Conservation (phyloP, 495 filamentous ascomycete genomes). For the Chaetomium tenue region DNA sequence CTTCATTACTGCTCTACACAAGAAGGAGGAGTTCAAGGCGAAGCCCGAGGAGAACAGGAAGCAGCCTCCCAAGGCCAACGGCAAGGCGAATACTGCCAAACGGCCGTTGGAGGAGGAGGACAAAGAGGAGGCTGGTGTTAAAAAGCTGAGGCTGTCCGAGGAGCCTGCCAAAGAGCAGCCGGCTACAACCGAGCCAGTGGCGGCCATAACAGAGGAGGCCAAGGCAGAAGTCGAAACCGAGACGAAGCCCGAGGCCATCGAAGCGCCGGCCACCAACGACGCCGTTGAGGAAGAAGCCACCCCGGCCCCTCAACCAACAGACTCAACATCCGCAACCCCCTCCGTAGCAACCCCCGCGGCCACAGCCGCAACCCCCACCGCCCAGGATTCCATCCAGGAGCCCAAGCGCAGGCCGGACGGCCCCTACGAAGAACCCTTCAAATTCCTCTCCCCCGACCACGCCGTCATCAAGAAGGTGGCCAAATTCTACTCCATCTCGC, state of each 20-base stretch:
- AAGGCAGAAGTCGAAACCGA: constrained; percentile 31
- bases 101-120: constrained; percentile 35
- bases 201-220: constrained; percentile 29
- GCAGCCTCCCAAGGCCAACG: constrained; percentile 45
- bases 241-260: constrained; percentile 26
- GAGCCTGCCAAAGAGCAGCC: constrained; percentile 34
- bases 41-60: constrained; percentile 69
- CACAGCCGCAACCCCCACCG: constrained; percentile 2
- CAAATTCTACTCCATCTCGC: constrained; percentile 76
- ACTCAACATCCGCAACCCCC: constrained; percentile 25
- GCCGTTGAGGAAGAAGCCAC: constrained; percentile 3
- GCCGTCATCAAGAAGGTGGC: constrained; percentile 70
- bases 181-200: constrained; percentile 25
- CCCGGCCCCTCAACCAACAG: constrained; percentile 15
- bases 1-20: constrained; percentile 94
- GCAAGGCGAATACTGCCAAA: constrained; percentile 44
- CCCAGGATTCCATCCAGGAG: constrained; percentile 18
- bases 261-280: constrained; percentile 16
- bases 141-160: constrained; percentile 41
- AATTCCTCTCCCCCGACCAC: constrained; percentile 72
- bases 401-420: constrained; percentile 44
- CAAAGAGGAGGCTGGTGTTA: constrained; percentile 34
- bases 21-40: constrained; percentile 80
- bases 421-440: constrained; percentile 84
- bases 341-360: constrained; percentile 19